Conservation (phyloP, 306 rosid genomes). For the Alnus rubra region DNA sequence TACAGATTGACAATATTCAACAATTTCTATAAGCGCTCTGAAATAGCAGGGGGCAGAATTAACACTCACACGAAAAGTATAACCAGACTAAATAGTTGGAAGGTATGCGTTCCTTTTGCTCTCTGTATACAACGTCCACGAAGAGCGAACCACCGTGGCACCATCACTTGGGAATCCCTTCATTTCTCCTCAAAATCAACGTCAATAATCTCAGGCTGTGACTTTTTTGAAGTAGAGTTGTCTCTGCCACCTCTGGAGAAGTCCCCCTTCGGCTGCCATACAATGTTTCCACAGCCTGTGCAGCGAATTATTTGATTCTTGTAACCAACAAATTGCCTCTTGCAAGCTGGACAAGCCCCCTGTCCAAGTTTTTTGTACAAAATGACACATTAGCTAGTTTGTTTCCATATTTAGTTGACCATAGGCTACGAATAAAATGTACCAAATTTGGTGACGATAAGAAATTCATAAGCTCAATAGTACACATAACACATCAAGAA, state of each 20-base stretch:
- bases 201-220: conserved; percentile 76
- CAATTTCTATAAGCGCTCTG: background rate
- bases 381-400: conserved; percentile 1
- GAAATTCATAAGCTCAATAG: no score
- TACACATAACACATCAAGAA: no score
- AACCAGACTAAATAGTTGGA: background rate
- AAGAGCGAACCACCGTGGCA: background rate
- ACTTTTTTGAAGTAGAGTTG: conserved; percentile 55
- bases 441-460: no score
- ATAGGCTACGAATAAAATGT: no score
- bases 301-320: conserved; percentile 82
- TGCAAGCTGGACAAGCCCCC: conserved; percentile 96
- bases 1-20: conserved; percentile 15
- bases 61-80: conserved; percentile 9
- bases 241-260: conserved; percentile 49
- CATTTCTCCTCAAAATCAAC: conserved; percentile 95
- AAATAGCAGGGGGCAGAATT: conserved; percentile 9
- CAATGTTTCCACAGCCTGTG: conserved; percentile 80
- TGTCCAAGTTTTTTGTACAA: conserved; percentile 33
- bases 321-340: conserved; percentile 75
- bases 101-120: conserved; percentile 6
- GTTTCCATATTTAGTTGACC: no score
- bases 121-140: conserved; percentile 4
- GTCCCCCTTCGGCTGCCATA: conserved; percentile 93
- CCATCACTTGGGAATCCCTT: conserved; percentile 18